A percentile compares a stretch with the other conserved stretches of the same genome.
Conservation (phyloP, 192 early-diverging fungal species). For the Paraglomus brasilianum region DNA sequence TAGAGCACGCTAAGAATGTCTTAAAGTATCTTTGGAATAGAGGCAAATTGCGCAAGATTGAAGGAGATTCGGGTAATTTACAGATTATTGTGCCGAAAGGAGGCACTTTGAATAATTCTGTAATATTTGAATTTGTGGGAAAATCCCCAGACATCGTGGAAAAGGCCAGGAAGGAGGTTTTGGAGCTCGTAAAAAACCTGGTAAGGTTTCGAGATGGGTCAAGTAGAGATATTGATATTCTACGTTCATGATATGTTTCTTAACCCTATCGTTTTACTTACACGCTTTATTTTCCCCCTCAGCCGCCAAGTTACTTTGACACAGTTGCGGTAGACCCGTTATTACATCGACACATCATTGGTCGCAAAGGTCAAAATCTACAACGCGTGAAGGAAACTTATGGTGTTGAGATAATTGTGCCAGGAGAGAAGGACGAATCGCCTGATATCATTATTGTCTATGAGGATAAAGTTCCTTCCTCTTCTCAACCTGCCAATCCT, state of each 20-base stretch:
- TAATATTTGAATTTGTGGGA: constrained; percentile 76
- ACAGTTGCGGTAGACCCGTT: constrained; percentile 75
- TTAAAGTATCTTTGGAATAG: constrained; percentile 76
- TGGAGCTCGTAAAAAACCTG: constrained; percentile 54
- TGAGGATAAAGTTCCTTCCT: constrained; percentile 49
- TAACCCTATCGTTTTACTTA: background rate
- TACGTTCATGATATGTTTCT: background rate
- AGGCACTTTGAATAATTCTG: constrained; percentile 44
- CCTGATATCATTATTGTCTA: constrained; percentile 79
- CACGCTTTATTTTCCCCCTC: constrained; percentile 6
- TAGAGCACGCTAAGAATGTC: constrained; percentile 63
- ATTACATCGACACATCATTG: constrained; percentile 68
- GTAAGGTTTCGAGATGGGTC: constrained; percentile 40
- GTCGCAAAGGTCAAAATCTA: constrained; percentile 60
- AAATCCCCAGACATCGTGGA: constrained; percentile 62
- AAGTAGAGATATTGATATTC: background rate
- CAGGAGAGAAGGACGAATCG: constrained; percentile 61
- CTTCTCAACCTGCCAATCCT: background rate
- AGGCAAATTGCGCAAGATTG: constrained; percentile 72
- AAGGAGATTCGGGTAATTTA: constrained; percentile 60
- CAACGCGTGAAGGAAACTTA: constrained; percentile 64
- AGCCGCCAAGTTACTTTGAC: constrained; percentile 57
- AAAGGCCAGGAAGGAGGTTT: constrained; percentile 59
- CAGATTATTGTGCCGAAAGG: constrained; percentile 56
- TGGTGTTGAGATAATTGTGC: constrained; percentile 78